Percentiles rank a stretch among this genome's conserved stretches.
These are phyloP conservation scores for Trebouxia sp. DNA, from an alignment of 139 green algal genomes.

Conservation along the genomic window DNA sequence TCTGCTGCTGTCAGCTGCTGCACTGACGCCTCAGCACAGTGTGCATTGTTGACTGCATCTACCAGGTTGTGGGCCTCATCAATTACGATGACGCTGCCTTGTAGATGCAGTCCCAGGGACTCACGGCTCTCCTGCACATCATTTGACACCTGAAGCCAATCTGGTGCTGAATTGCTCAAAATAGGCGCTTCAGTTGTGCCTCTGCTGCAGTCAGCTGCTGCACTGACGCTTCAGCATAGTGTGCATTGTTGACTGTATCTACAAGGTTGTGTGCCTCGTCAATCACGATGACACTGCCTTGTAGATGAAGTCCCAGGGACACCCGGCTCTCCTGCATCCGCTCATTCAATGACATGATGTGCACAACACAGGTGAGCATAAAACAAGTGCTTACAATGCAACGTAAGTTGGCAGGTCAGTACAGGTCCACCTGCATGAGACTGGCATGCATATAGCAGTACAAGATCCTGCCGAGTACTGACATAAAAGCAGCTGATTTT, in stretches of 20 bases:
- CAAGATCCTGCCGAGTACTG: no score
- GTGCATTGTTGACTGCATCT: conserved; percentile 63
- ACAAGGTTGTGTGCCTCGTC: conserved; percentile 98
- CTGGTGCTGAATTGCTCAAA: conserved; percentile 67
- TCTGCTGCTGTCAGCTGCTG: conserved; percentile 41
- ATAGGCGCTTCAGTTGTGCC: conserved; percentile 63
- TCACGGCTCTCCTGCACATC: conserved; percentile 48
- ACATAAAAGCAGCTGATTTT: no score
- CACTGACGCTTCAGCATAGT: conserved; percentile 62
- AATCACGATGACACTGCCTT: conserved; percentile 83
- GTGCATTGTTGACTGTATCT: conserved; percentile 63
- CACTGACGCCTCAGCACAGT: conserved; percentile 62
- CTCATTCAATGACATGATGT: no score
- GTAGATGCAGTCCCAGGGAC: conserved; percentile 67
- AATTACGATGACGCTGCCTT: conserved; percentile 83
- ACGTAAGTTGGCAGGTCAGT: no score
- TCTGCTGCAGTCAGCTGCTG: conserved; percentile 41
- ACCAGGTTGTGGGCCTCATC: conserved; percentile 98
- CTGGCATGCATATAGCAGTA: no score
- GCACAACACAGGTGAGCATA: no score
- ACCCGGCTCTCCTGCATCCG: conserved; percentile 53
- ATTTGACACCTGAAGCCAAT: conserved; percentile 65
- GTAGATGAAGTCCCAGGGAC: conserved; percentile 67
- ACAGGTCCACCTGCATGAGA: no score
- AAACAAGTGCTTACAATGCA: no score